These are phyloP conservation scores for Rubia tinctorum DNA, from an alignment of 305 asterid species.

Conservation along the genomic window DNA sequence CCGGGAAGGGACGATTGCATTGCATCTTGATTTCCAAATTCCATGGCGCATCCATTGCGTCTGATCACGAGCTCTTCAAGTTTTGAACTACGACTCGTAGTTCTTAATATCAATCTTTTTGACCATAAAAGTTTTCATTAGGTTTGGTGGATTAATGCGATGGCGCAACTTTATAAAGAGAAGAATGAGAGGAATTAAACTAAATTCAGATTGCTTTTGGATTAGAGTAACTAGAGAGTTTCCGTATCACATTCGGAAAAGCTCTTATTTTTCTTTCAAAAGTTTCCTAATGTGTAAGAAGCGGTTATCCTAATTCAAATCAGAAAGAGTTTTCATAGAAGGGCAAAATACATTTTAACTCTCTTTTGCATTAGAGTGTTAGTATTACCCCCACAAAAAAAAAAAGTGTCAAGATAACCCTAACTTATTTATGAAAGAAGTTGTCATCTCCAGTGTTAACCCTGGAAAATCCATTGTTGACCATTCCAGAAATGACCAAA, in stretches of 20 bases:
- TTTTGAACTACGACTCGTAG: neutral
- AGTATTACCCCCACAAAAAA: too few relatives aligned
- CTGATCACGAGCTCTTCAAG: too few relatives aligned
- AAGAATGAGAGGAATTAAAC: neutral
- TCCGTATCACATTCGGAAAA: neutral
- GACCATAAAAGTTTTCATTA: neutral
- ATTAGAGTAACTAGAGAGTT: neutral
- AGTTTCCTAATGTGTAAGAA: too few relatives aligned
- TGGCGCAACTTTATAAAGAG: neutral
- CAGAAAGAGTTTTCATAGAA: too few relatives aligned
- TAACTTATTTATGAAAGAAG: too few relatives aligned
- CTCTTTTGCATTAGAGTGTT: too few relatives aligned
- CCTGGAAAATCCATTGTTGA: too few relatives aligned
- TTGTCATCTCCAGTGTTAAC: too few relatives aligned
- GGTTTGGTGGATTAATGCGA: neutral
- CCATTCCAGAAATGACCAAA: too few relatives aligned
- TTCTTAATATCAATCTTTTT: too few relatives aligned
- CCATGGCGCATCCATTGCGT: neutral
- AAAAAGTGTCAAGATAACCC: too few relatives aligned
- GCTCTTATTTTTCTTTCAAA: neutral
- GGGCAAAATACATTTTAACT: too few relatives aligned
- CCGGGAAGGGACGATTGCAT: neutral
- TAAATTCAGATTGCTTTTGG: neutral
- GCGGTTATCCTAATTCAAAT: neutral
- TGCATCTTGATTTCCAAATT: neutral